Conservation (phyloP, 805 yeast species). For the Lachancea nothofagi region DNA sequence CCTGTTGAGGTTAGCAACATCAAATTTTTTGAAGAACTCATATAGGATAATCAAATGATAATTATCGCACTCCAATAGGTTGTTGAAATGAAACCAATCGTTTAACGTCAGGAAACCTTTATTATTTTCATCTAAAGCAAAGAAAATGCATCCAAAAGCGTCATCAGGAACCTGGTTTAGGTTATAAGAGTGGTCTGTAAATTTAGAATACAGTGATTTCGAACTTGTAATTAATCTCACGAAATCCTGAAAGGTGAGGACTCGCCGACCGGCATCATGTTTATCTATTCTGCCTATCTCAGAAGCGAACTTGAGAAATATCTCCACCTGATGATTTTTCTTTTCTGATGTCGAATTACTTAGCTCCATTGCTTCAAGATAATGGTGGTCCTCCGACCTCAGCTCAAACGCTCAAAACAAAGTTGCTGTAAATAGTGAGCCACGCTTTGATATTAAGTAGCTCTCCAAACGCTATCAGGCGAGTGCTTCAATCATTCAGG, state of each 20-base stretch:
- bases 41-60: conserved; percentile 48
- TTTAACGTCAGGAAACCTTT: conserved; percentile 61
- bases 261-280: conserved; percentile 20
- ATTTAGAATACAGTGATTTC: conserved; percentile 25
- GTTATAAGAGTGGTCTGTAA: conserved; percentile 37
- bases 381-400: too few species aligned
- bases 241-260: conserved; percentile 35
- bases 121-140: conserved; percentile 68
- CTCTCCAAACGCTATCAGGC: too few species aligned
- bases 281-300: conserved; percentile 28
- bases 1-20: conserved; percentile 24
- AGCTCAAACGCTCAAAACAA: too few species aligned
- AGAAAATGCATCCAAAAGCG: conserved; percentile 66
- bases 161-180: conserved; percentile 50
- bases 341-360: conserved; percentile 35
- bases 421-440: too few species aligned
- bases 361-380: too few species aligned
- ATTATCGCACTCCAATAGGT: conserved; percentile 42
- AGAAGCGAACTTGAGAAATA: conserved; percentile 41
- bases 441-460: too few species aligned
- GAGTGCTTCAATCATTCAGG: too few species aligned
- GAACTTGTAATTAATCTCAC: conserved; percentile 34
- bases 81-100: conserved; percentile 74
- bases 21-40: conserved; percentile 48
- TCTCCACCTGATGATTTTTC: conserved; percentile 37